Conservation (phyloP, 108 stramenopile genomes). For the Stephanodiscus triporus region DNA sequence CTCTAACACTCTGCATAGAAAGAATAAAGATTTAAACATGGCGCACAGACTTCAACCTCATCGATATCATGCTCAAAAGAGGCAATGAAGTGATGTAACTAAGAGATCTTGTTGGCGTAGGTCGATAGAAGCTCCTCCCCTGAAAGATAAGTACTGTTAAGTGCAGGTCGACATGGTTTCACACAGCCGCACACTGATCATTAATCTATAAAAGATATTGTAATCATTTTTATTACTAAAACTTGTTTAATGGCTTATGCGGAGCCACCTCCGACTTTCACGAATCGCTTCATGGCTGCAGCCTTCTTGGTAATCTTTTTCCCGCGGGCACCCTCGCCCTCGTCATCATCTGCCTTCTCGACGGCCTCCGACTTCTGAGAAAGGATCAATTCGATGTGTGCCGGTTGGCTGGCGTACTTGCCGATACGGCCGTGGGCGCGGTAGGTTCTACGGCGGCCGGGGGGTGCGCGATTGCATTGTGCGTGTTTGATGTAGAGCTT, state of each 20-base stretch:
- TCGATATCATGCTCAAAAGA: not conserved
- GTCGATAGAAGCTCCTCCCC: not conserved
- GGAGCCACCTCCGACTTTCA: slow-evolving; percentile 70
- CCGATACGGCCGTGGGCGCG: slow-evolving; percentile 99
- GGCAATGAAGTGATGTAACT: too few species aligned
- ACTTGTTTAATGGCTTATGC: slow-evolving; percentile 8
- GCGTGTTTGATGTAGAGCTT: slow-evolving; percentile 91
- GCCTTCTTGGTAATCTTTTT: slow-evolving; percentile 83
- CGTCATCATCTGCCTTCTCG: slow-evolving; percentile 71
- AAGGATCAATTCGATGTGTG: slow-evolving; percentile 98
- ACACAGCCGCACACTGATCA: not conserved
- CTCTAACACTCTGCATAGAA: too few species aligned
- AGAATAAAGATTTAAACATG: not conserved
- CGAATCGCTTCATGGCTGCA: slow-evolving; percentile 83
- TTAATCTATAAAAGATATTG: not conserved
- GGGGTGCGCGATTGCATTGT: slow-evolving; percentile 95
- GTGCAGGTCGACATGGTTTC: not conserved
- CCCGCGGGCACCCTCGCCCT: slow-evolving; percentile 58
- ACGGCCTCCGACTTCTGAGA: slow-evolving; percentile 82
- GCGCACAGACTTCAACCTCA: not conserved
- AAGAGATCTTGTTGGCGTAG: too few species aligned
- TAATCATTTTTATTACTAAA: slow-evolving; percentile 7
- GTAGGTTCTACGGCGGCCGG: slow-evolving; percentile 97
- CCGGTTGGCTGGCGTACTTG: slow-evolving; percentile 97
- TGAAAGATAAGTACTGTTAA: not conserved